Base-by-base conservation (phyloP, 495 filamentous ascomycete genomes). In the Immersiella caudata region DNA sequence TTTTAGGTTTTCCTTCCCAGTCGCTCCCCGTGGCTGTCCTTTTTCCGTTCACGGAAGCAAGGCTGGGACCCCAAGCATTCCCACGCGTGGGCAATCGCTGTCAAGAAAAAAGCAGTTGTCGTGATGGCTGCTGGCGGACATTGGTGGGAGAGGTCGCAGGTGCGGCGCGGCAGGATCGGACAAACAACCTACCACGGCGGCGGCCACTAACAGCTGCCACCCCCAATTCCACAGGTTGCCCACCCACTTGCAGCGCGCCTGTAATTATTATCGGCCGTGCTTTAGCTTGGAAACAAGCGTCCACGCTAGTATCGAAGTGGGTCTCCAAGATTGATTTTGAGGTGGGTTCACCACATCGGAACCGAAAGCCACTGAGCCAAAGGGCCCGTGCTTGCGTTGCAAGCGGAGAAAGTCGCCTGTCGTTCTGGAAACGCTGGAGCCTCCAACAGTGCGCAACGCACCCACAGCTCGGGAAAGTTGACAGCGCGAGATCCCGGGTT, bases 261-360 rank as follows among this genome's bases (percentile, higher is more conserved):
- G 57, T 40, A 67, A 60, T 57, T 59, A 54, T 61, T 65, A 73
- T 68, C 65, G 69, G 66, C 57, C 60, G 68, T 64, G 55, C 62
- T 40, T 50, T 68, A 60, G 66, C 69, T 66, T 66, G 62, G 66
- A 68, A 68, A 68, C 59, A 68, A 65, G 66, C 62, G 66, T 62
- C 62, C 57, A 27, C 64, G 52, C 64, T 63, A 57, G 69, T 61
- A 57, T 60, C 57, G 58, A 67, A 66, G 57, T 67, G 71, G 67
- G 57, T 60, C 59, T 59, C n/a, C 26, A 6, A 49, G 64, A 54
- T 73, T n/a, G n/a, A 59, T 65, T 73, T 73, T 64, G 66, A 26
- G 16, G 29, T 35, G 52, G 33, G 63, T 21, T 56, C 8, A 0
- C 11, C 14, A 33, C 26, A 35, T 55, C 21, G 35, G 35, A 33